phyloP scores from a whole-genome alignment of 2,329 filamentous ascomycete genomes.

The Hymenoscyphus fraxineus region DNA sequence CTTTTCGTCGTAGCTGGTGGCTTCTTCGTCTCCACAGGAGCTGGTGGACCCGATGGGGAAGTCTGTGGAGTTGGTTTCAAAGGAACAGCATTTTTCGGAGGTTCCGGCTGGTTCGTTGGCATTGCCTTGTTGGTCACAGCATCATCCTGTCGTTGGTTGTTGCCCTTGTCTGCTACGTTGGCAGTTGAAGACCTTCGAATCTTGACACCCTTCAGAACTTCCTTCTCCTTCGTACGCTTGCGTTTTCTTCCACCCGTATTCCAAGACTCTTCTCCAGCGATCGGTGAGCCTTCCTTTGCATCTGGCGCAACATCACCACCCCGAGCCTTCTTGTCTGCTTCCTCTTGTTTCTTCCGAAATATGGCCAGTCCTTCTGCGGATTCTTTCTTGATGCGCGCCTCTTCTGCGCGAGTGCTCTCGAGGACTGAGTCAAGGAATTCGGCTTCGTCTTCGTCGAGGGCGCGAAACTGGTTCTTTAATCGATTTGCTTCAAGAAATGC shows the following conservation, averaged over 20 bases:
- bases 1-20: constrained; percentile 27
- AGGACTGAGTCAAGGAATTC: constrained; percentile 65
- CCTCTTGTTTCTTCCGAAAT: constrained; percentile 50
- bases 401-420: constrained; percentile 48
- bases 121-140: background rate
- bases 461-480: constrained; percentile 72
- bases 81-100: constrained; percentile 4
- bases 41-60: background rate
- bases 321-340: constrained; percentile 30
- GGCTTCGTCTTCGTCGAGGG: constrained; percentile 74
- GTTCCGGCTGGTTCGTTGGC: constrained; percentile 8
- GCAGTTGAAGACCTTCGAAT: constrained; percentile 30
- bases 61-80: background rate
- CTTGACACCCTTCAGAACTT: constrained; percentile 35
- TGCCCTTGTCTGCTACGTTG: constrained; percentile 13
- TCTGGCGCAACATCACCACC: constrained; percentile 19
- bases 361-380: constrained; percentile 52
- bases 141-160: background rate
- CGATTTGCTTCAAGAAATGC: constrained; percentile 72
- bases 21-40: constrained; percentile 11
- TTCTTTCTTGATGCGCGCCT: constrained; percentile 52
- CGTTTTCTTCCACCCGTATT: constrained; percentile 37
- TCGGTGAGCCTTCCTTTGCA: constrained; percentile 20
- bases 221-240: constrained; percentile 40
- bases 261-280: constrained; percentile 36